These are phyloP conservation scores for Tanacetum coccineum DNA, from an alignment of 129 eudicot genomes.

Conservation along the genomic window DNA sequence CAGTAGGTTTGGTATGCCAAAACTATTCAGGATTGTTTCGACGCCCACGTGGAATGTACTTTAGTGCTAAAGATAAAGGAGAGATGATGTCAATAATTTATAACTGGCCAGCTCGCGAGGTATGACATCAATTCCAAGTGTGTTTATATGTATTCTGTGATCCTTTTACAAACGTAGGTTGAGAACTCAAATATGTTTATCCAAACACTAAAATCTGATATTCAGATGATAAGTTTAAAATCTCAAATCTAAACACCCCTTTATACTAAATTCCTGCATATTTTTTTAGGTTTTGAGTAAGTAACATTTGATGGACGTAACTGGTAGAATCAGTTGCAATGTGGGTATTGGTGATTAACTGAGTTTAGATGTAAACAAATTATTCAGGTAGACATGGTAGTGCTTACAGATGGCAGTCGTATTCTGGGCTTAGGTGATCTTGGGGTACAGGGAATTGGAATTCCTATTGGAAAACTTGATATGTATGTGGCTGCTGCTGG, in stretches of 20 bases:
- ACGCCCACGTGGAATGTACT: conserved; percentile 99
- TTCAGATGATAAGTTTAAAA: no score
- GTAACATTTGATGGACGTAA: background rate
- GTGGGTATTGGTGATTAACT: background rate
- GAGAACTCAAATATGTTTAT: background rate
- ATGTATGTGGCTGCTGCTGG: conserved; percentile 99
- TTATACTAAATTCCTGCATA: background rate
- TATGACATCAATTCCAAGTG: conserved; percentile 23
- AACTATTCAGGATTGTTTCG: conserved; percentile 98
- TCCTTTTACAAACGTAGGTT: background rate
- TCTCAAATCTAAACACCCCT: background rate
- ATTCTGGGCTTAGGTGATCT: conserved; percentile 98
- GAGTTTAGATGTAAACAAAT: conserved; percentile 15
- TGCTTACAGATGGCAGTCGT: conserved; percentile 98
- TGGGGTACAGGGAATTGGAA: conserved; percentile 99
- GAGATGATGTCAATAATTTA: conserved; percentile 99
- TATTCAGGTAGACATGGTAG: conserved; percentile 95
- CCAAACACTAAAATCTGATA: no score
- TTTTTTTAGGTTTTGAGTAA: background rate
- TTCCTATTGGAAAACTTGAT: conserved; percentile 98
- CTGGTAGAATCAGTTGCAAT: background rate
- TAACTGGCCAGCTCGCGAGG: conserved; percentile 95
- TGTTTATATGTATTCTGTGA: background rate
- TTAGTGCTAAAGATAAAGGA: conserved; percentile 99
- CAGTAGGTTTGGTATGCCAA: conserved; percentile 98